Conservation (phyloP, 371 early-diverging fungal species). For the Smittium culicis region DNA sequence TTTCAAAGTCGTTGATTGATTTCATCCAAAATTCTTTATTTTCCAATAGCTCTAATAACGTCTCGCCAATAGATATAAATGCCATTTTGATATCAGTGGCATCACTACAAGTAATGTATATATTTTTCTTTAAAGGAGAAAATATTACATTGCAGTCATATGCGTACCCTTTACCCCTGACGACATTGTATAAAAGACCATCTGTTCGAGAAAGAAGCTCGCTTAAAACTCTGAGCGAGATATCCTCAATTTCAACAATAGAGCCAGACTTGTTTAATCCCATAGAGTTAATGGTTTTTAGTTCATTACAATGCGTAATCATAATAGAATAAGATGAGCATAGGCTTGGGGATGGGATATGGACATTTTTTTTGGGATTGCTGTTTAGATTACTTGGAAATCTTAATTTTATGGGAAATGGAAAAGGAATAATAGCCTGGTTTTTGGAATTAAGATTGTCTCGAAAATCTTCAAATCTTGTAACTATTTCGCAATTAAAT, state of each 20-base stretch:
- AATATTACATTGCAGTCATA: slow-evolving; percentile 38
- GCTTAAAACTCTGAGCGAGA: slow-evolving; percentile 37
- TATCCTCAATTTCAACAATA: slow-evolving; percentile 26
- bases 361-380: neutral
- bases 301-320: neutral
- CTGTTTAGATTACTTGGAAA: neutral
- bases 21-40: neutral
- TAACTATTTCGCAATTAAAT: too few species aligned
- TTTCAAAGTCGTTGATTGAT: slow-evolving; percentile 2
- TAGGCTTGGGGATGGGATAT: neutral
- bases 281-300: neutral
- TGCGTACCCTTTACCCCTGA: slow-evolving; percentile 60
- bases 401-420: neutral
- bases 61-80: neutral
- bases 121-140: too few species aligned
- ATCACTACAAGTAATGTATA: slow-evolving; percentile 4
- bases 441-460: too few species aligned
- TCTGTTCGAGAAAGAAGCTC: slow-evolving; percentile 50
- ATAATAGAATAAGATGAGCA: neutral
- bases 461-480: too few species aligned
- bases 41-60: neutral
- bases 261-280: slow-evolving; percentile 12
- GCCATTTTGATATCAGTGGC: neutral
- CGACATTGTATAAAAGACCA: slow-evolving; percentile 53
- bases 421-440: neutral